These are phyloP conservation scores for Dothistroma pini DNA, from an alignment of 2,329 filamentous ascomycete genomes.

Conservation along the genomic window DNA sequence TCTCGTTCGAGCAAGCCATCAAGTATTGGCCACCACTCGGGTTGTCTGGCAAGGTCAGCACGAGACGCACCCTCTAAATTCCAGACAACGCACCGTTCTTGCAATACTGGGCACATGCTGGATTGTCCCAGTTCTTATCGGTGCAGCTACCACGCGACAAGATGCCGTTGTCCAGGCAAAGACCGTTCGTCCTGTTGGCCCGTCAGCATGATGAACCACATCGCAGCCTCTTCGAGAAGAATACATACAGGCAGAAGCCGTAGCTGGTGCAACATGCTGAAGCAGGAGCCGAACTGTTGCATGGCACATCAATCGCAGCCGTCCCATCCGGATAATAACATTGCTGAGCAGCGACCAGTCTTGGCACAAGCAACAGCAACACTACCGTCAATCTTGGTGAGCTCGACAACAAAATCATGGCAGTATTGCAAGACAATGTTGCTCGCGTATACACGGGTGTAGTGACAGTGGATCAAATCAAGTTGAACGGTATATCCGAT, in stretches of 20 bases:
- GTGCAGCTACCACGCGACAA: constrained; percentile 17
- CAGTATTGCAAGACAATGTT: too few relatives aligned
- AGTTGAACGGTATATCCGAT: not conserved
- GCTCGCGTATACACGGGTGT: not conserved
- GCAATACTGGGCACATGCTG: constrained; percentile 17
- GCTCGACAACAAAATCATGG: not conserved
- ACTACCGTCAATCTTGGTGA: not conserved
- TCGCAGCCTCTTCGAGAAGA: not conserved
- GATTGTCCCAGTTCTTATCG: constrained; percentile 14
- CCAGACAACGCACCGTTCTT: constrained; percentile 11
- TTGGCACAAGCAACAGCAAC: not conserved
- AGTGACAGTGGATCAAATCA: not conserved
- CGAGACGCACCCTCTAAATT: not conserved
- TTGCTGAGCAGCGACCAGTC: constrained; percentile 9
- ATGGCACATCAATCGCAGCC: constrained; percentile 14
- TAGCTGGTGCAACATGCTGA: constrained; percentile 18
- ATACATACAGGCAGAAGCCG: constrained; percentile 16
- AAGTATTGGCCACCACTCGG: constrained; percentile 7
- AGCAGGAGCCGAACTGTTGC: constrained; percentile 13
- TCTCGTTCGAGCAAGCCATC: constrained; percentile 11
- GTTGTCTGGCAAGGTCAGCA: constrained; percentile 12
- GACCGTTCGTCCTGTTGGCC: constrained; percentile 9
- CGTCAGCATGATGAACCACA: not conserved
- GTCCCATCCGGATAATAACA: constrained; percentile 21
- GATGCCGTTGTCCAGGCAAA: constrained; percentile 18